Percentiles rank a stretch among this genome's conserved stretches.
These are phyloP conservation scores for Spathaspora arborariae DNA, from an alignment of 805 yeast genomes.

Conservation along the genomic window DNA sequence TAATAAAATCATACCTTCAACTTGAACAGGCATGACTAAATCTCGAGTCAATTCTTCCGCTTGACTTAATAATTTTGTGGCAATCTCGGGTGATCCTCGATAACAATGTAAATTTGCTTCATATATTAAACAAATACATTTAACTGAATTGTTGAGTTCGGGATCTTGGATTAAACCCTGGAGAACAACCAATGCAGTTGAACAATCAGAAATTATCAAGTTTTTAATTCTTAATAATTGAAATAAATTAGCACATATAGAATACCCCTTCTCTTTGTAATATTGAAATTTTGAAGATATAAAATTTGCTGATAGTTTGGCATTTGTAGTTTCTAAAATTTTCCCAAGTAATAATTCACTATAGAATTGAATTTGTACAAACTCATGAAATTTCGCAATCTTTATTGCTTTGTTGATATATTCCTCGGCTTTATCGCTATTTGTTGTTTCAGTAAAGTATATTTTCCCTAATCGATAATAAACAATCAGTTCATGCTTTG, in stretches of 20 bases:
- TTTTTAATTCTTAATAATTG: slow-evolving; percentile 26
- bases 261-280: slow-evolving; percentile 12
- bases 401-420: slow-evolving; percentile 28
- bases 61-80: slow-evolving; percentile 13
- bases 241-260: slow-evolving; percentile 23
- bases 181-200: slow-evolving; percentile 19
- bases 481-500: slow-evolving; percentile 27
- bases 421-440: slow-evolving; percentile 38
- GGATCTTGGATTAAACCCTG: slow-evolving; percentile 12
- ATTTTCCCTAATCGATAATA: slow-evolving; percentile 34
- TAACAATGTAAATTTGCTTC: slow-evolving; percentile 27
- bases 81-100: slow-evolving; percentile 22
- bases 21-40: slow-evolving; percentile 21
- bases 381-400: slow-evolving; percentile 16
- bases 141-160: slow-evolving; percentile 13
- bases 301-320: slow-evolving; percentile 26
- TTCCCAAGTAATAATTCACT: slow-evolving; percentile 35
- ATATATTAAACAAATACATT: slow-evolving; percentile 20
- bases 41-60: slow-evolving; percentile 11
- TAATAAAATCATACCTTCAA: slow-evolving; percentile 27
- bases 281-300: slow-evolving; percentile 21
- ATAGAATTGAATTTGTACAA: slow-evolving; percentile 19
- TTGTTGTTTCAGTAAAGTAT: slow-evolving; percentile 39
- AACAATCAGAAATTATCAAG: slow-evolving; percentile 22
- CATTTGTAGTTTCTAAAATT: slow-evolving; percentile 26